Conservation (phyloP, 768 basidiomycete species). For the Melanogaster broomeanus region DNA sequence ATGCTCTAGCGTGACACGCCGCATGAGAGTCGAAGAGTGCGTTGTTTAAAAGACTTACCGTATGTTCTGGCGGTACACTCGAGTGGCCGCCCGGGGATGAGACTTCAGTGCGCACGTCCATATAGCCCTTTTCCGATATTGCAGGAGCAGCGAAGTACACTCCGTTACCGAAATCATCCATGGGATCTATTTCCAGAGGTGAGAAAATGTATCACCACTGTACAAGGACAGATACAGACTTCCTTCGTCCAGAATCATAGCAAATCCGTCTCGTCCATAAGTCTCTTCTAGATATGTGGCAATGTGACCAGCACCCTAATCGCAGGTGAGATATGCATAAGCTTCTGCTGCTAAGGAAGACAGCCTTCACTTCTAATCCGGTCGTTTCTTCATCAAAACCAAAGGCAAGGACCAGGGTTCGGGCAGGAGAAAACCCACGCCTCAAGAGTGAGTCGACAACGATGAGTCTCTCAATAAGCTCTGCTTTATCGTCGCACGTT, state of each 20-base stretch:
- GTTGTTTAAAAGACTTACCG: too few relatives aligned
- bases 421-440: conserved; percentile 30
- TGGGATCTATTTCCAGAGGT: too few relatives aligned
- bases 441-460: conserved; percentile 74
- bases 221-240: conserved; percentile 50
- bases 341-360: too few relatives aligned
- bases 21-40: too few relatives aligned
- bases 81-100: conserved; percentile 77
- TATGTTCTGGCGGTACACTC: conserved; percentile 78
- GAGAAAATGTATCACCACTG: too few relatives aligned
- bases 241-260: conserved; percentile 85
- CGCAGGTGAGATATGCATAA: too few relatives aligned
- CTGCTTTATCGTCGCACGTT: conserved; percentile 72
- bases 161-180: too few relatives aligned
- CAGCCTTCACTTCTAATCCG: conserved; percentile 37
- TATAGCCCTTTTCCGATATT: conserved; percentile 48
- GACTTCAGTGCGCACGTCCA: conserved; percentile 61
- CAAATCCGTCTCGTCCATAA: conserved; percentile 71
- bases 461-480: conserved; percentile 62
- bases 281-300: conserved; percentile 47
- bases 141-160: too few relatives aligned
- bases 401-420: too few relatives aligned
- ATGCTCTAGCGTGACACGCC: too few relatives aligned
- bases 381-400: conserved; percentile 36
- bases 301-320: neutral